Conservation (phyloP, 2,329 filamentous ascomycete genomes). For the Phymatotrichopsis omnivora region DNA sequence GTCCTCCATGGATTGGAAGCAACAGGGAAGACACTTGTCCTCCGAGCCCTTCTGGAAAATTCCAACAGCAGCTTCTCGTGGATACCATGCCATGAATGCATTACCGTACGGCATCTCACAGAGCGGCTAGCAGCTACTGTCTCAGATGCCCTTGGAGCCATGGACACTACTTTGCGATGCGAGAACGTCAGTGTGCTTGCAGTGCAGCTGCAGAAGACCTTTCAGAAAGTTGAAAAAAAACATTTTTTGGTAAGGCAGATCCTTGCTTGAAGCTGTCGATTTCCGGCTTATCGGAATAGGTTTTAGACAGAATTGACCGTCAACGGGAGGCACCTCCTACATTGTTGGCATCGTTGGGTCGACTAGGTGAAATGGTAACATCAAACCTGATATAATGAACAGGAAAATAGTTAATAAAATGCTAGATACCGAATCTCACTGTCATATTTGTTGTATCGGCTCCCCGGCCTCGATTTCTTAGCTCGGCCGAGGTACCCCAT, state of each 20-base stretch:
- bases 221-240: slow-evolving; percentile 39
- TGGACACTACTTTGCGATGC: slow-evolving; percentile 49
- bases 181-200: slow-evolving; percentile 70
- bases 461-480: slow-evolving; percentile 58
- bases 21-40: slow-evolving; percentile 72
- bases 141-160: slow-evolving; percentile 42
- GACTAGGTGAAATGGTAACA: slow-evolving; percentile 65
- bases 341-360: slow-evolving; percentile 67
- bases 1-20: slow-evolving; percentile 76
- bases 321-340: slow-evolving; percentile 72
- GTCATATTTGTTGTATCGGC: slow-evolving; percentile 67
- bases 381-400: slow-evolving; percentile 7
- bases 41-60: slow-evolving; percentile 49
- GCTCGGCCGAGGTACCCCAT: slow-evolving; percentile 60
- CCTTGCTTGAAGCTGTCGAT: slow-evolving; percentile 42
- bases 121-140: slow-evolving; percentile 58
- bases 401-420: slow-evolving; percentile 12
- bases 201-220: slow-evolving; percentile 58
- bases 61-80: slow-evolving; percentile 48
- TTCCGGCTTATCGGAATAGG: slow-evolving; percentile 39
- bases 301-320: slow-evolving; percentile 78
- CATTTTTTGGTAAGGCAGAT: slow-evolving; percentile 41
- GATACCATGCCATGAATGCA: slow-evolving; percentile 62
- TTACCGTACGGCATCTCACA: slow-evolving; percentile 66
- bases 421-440: slow-evolving; percentile 66